phyloP scores from a whole-genome alignment of 1,139 yeast species.

The Geotrichum australiense region DNA sequence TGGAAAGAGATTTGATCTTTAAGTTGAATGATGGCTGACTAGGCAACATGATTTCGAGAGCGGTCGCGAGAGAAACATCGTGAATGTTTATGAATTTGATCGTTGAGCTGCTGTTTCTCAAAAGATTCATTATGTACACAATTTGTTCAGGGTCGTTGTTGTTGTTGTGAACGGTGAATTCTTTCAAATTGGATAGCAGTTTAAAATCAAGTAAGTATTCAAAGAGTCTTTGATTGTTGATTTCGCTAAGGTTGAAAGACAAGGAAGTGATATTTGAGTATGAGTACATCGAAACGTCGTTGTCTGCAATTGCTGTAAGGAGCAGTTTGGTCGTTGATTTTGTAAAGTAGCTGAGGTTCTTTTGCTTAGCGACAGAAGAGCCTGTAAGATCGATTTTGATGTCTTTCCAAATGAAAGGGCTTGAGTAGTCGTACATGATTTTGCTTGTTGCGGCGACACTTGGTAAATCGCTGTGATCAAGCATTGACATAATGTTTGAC shows the following conservation, averaged over 20 bases:
- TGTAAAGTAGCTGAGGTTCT: slow-evolving; percentile 2
- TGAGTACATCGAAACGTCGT: slow-evolving; percentile 1
- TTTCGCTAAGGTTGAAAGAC: slow-evolving; percentile 3
- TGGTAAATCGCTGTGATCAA: slow-evolving; percentile 2
- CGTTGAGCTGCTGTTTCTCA: neutral
- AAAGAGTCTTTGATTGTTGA: neutral
- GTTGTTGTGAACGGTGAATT: slow-evolving; percentile 5
- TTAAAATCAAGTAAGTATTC: slow-evolving; percentile 1
- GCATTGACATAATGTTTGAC: neutral
- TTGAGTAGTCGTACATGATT: slow-evolving; percentile 6
- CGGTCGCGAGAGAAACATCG: slow-evolving; percentile 7
- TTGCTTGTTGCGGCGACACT: slow-evolving; percentile 4
- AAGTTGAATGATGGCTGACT: slow-evolving; percentile 1
- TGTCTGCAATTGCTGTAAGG: slow-evolving; percentile 1
- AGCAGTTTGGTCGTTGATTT: neutral
- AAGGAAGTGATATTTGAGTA: slow-evolving; percentile 1
- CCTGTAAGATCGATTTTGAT: slow-evolving; percentile 6
- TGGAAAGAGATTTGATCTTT: neutral
- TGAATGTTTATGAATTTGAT: slow-evolving; percentile 1
- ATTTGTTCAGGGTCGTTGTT: neutral
- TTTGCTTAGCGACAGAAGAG: neutral
- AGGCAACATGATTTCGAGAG: slow-evolving; percentile 10
- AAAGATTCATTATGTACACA: neutral
- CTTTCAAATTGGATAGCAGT: slow-evolving; percentile 3
- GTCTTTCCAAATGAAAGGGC: slow-evolving; percentile 6